Evolutionary conservation across 176 grass and related monocot species (phyloP).

Genomic region (Echinochloa phyllopogon): DNA sequence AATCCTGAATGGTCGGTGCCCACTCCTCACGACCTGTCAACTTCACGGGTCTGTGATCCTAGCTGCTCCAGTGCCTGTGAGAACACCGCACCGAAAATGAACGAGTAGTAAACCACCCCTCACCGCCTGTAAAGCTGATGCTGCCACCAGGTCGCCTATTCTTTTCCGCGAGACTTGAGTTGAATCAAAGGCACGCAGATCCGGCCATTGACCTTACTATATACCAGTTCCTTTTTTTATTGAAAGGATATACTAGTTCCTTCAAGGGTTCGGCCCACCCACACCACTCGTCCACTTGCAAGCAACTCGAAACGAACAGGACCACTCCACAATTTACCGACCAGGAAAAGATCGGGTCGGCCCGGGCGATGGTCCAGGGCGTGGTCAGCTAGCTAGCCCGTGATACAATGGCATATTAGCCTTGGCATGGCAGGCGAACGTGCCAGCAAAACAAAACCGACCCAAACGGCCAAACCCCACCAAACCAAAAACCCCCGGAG

Average conservation of each 20-base stretch:
- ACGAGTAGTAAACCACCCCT: not conserved
- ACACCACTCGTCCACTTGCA: not conserved
- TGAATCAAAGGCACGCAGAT: not conserved
- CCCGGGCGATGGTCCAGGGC: conserved; percentile 20
- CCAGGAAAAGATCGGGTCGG: not conserved
- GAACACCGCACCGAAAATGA: conserved; percentile 5
- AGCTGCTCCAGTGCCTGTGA: not conserved
- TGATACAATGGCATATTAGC: not conserved
- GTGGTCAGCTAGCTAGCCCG: not conserved
- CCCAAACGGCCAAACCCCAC: not conserved
- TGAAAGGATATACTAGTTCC: no score
- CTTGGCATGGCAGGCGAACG: not conserved
- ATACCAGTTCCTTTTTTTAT: no score
- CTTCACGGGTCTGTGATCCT: not conserved
- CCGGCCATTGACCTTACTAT: not conserved
- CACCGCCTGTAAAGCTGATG: conserved; percentile 9
- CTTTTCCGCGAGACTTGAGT: not conserved
- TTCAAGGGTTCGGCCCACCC: not conserved
- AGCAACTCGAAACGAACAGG: not conserved
- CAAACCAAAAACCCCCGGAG: no score
- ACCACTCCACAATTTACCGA: not conserved
- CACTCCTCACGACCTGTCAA: not conserved
- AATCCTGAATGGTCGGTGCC: not conserved
- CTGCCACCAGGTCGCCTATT: not conserved
- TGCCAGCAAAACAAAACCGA: not conserved